These are phyloP conservation scores for Isabelozyma rhagii DNA, from an alignment of 805 yeast genomes.

Conservation along the genomic window DNA sequence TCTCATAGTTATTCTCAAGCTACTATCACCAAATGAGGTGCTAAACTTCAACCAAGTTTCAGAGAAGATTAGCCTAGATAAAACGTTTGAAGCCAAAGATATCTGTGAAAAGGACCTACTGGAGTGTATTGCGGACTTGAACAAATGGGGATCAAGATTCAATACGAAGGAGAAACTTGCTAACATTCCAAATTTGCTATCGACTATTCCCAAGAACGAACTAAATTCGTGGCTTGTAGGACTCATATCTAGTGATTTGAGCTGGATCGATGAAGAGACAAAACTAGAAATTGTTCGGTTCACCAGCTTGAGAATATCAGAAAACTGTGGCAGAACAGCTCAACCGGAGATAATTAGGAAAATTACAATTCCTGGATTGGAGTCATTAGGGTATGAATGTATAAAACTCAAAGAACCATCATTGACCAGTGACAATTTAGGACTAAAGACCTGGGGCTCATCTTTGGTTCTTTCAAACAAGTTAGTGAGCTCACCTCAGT, in stretches of 20 bases:
- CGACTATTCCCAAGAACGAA: slow-evolving; percentile 26
- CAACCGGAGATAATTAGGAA: slow-evolving; percentile 66
- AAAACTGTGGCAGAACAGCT: slow-evolving; percentile 82
- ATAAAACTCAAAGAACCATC: slow-evolving; percentile 72
- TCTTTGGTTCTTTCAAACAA: slow-evolving; percentile 65
- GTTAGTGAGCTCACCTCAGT: slow-evolving; percentile 25
- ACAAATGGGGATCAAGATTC: slow-evolving; percentile 23
- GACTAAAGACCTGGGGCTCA: slow-evolving; percentile 96
- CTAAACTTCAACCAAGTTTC: slow-evolving; percentile 45
- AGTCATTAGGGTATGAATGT: slow-evolving; percentile 14
- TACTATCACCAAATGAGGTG: slow-evolving; percentile 48
- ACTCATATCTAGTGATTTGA: slow-evolving; percentile 46
- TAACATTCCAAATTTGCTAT: slow-evolving; percentile 12
- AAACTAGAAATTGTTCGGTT: slow-evolving; percentile 45
- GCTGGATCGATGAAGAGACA: slow-evolving; percentile 41
- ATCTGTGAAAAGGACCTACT: slow-evolving; percentile 9
- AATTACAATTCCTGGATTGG: slow-evolving; percentile 45
- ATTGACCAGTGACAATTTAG: slow-evolving; percentile 80
- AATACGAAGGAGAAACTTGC: slow-evolving; percentile 10
- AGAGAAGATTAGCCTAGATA: slow-evolving; percentile 2
- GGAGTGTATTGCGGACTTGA: slow-evolving; percentile 27
- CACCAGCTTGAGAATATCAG: slow-evolving; percentile 68
- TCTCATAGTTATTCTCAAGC: slow-evolving; percentile 40
- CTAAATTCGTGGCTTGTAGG: slow-evolving; percentile 48
- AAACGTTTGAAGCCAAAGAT: slow-evolving; percentile 1